A percentile compares a stretch with the other conserved stretches of the same genome.
Conservation (phyloP, 129 eudicot genomes). For the Arctium lappa region DNA sequence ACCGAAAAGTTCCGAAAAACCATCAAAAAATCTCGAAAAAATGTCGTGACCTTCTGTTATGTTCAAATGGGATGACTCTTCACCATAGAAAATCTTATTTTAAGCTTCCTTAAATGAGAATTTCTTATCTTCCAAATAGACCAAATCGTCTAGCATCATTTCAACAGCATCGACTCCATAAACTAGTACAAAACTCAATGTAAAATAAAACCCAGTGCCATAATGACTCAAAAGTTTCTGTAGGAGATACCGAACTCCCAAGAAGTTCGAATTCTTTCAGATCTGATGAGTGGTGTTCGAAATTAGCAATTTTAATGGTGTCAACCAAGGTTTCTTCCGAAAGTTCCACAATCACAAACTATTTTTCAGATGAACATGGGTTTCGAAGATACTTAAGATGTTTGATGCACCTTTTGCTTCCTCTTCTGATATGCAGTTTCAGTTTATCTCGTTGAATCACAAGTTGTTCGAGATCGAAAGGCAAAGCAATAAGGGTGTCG, state of each 20-base stretch:
- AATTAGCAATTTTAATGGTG: constrained; percentile 85
- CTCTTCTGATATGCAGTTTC: too few species aligned
- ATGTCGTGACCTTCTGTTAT: too few species aligned
- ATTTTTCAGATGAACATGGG: constrained; percentile 91
- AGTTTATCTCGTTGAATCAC: too few species aligned
- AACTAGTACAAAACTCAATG: constrained; percentile 80
- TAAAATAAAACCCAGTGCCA: constrained; percentile 93
- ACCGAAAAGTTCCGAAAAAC: too few species aligned
- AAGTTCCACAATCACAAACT: constrained; percentile 83
- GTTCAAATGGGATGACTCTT: too few species aligned
- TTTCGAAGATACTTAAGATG: constrained; percentile 85
- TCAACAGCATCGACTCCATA: constrained; percentile 98
- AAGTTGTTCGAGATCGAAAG: too few species aligned
- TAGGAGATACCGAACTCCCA: constrained; percentile 81
- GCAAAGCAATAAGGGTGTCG: too few species aligned
- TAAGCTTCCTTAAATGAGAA: constrained; percentile 44
- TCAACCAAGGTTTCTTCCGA: constrained; percentile 95
- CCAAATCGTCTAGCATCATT: constrained; percentile 92
- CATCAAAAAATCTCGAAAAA: too few species aligned
- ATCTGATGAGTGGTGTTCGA: constrained; percentile 91
- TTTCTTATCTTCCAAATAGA: constrained; percentile 64
- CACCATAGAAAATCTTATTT: too few species aligned
- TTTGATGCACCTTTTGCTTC: constrained; percentile 96
- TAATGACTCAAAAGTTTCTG: constrained; percentile 83
- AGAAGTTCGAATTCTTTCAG: constrained; percentile 84